phyloP scores from a whole-genome alignment of 2,329 filamentous ascomycete genomes.

The Ceratocystiopsis sp. region DNA sequence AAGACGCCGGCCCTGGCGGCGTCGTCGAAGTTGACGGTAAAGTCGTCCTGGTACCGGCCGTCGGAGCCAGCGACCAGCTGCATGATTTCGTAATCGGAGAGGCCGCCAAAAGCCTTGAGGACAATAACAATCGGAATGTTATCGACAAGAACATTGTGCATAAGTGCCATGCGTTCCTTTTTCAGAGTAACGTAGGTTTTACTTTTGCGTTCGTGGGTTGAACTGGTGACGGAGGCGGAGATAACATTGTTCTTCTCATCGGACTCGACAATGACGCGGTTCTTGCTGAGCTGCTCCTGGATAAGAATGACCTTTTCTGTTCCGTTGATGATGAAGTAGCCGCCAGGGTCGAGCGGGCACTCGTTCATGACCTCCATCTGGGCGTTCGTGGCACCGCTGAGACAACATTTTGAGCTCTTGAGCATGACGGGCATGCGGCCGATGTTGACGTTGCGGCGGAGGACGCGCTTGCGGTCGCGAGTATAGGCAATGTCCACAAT shows the following conservation, averaged over 20 bases:
- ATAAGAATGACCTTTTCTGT: constrained; percentile 98
- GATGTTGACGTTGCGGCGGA: constrained; percentile 61
- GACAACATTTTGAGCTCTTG: constrained; percentile 80
- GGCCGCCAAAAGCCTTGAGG: constrained; percentile 81
- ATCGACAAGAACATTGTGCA: constrained; percentile 86
- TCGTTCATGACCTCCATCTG: constrained; percentile 90
- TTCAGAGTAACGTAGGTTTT: constrained; percentile 94
- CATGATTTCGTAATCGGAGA: constrained; percentile 90
- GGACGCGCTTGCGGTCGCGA: constrained; percentile 58
- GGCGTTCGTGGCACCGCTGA: constrained; percentile 66
- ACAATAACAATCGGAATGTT: constrained; percentile 90
- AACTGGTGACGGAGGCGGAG: constrained; percentile 91
- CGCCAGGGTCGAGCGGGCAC: constrained; percentile 87
- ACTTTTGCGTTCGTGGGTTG: constrained; percentile 91
- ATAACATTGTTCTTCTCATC: constrained; percentile 85
- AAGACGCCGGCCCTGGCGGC: constrained; percentile 68
- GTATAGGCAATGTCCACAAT: constrained; percentile 85
- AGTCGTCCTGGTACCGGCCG: constrained; percentile 81
- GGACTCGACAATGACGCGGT: constrained; percentile 91
- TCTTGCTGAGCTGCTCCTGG: constrained; percentile 97
- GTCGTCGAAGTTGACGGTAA: constrained; percentile 89
- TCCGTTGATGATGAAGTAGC: constrained; percentile 94
- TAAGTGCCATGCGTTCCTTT: constrained; percentile 76
- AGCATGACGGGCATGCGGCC: constrained; percentile 94
- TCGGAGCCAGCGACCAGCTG: constrained; percentile 80